phyloP scores from a whole-genome alignment of 441 rosid genomes.

The Mallotus japonicus region DNA sequence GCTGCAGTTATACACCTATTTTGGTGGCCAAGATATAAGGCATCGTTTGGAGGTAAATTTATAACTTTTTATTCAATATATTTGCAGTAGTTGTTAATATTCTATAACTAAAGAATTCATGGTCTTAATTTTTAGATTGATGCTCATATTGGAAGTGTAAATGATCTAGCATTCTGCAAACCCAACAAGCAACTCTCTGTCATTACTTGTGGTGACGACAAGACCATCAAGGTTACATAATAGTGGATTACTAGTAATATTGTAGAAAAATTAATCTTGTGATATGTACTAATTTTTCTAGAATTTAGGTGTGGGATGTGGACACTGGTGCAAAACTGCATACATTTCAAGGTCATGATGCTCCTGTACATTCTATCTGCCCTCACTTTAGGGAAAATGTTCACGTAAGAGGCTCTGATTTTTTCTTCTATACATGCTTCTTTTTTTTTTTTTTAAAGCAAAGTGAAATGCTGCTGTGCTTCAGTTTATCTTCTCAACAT shows the following conservation, averaged over 20 bases:
- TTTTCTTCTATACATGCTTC: neutral
- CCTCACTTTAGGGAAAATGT: constrained; percentile 51
- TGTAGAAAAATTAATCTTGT: neutral
- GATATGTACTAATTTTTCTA: neutral
- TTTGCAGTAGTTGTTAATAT: neutral
- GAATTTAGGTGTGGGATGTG: constrained; percentile 53
- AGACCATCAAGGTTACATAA: constrained; percentile 48
- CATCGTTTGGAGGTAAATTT: constrained; percentile 68
- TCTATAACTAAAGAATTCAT: neutral
- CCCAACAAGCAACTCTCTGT: constrained; percentile 42
- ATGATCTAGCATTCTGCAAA: constrained; percentile 53
- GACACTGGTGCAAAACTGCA: constrained; percentile 38
- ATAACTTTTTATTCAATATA: constrained; percentile 1
- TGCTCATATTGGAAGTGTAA: constrained; percentile 56
- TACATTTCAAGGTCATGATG: constrained; percentile 58
- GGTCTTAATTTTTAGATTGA: constrained; percentile 41
- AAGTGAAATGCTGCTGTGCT: neutral
- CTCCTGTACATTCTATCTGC: constrained; percentile 56
- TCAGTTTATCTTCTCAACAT: constrained; percentile 61
- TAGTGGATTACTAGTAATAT: neutral
- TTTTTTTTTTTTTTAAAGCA: neutral
- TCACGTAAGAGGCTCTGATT: constrained; percentile 35
- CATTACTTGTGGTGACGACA: constrained; percentile 67
- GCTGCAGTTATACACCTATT: constrained; percentile 69
- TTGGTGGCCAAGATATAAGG: constrained; percentile 57